Conservation (phyloP, 2,329 filamentous ascomycete genomes). For the Trichoderma afroharzianum region DNA sequence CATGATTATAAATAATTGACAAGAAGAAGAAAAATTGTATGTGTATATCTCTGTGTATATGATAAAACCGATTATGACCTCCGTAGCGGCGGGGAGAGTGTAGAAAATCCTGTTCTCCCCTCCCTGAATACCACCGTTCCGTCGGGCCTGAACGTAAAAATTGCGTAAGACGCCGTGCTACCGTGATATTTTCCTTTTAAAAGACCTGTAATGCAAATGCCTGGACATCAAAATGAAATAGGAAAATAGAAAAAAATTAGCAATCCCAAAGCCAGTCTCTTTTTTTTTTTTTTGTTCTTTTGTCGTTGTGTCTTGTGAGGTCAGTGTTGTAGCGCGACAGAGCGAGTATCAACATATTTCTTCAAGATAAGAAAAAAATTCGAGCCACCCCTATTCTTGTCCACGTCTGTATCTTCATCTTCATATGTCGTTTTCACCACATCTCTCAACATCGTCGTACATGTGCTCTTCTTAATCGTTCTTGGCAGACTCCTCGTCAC, state of each 20-base stretch:
- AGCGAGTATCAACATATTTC: background rate
- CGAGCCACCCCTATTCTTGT: background rate
- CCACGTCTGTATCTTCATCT: background rate
- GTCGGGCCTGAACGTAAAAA: conserved; percentile 2
- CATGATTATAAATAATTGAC: background rate
- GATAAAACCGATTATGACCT: conserved; percentile 6
- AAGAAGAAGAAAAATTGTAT: background rate
- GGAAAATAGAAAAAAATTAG: background rate
- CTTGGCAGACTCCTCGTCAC: conserved; percentile 10
- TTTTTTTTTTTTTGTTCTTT: background rate
- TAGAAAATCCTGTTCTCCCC: background rate
- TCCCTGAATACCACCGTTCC: background rate
- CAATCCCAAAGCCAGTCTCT: background rate
- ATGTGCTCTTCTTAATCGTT: background rate
- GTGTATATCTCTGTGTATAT: background rate
- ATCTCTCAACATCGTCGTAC: background rate
- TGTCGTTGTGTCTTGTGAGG: background rate
- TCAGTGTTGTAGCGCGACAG: background rate
- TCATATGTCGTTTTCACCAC: background rate
- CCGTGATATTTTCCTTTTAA: conserved; percentile 13
- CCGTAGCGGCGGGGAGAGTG: background rate
- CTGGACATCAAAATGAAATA: background rate
- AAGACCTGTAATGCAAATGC: conserved; percentile 11
- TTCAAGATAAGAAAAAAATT: background rate
- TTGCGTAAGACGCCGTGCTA: conserved; percentile 10